Base-by-base conservation (phyloP, 2,329 filamentous ascomycete species). In the Berkeleyomyces basicola region DNA sequence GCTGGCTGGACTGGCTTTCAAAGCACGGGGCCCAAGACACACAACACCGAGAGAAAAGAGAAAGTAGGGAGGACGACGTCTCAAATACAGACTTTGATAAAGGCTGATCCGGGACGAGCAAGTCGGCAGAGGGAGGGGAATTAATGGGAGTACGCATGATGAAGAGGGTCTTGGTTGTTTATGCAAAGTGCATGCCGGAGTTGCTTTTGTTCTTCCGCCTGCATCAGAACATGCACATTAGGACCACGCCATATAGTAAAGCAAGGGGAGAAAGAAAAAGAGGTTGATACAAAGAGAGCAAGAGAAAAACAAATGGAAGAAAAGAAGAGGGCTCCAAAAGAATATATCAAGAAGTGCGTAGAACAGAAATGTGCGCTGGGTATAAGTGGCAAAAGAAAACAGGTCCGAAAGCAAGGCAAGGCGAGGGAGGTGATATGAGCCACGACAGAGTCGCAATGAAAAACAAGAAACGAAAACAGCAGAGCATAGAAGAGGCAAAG, bases 11-110 rank as follows among this genome's bases (percentile, higher is more conserved):
- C 14, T 10, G 4, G 44, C 49, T 46, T 39, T 42, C 23, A 51
- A 46, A 65, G 61, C 46, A 61, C 37, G 36, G 44, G 23, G 58
- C 37, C 37, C 47, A 43, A 7, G 42, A 49, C 36, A 60, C 59
- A 58, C 58, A 61, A 14, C 62, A 61, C 36, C 40, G 23, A 16
- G 57, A 60, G 33, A 63, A 49, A 14, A 49, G 36, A 55, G 39
- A 36, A 37, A 53, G n/a, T 14, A 39, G 36, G 37, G 49, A 53
- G 14, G 49, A 53, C 7, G 49, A 37, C 1, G 23, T 33, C 49
- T 53, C 49, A 36, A n/a, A 33, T 39, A 39, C 4, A 16, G 49
- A 39, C 7, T 14, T 37, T n/a, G 10, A 46, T 3, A 46, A 33
- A 7, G 49, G 36, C 4, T 7, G 31, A 14, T 16, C 49, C 14